A percentile compares a stretch with the other conserved stretches of the same genome.
These are phyloP conservation scores for Astrocystis sublimbata DNA, from an alignment of 495 filamentous ascomycete species.

Conservation along the genomic window DNA sequence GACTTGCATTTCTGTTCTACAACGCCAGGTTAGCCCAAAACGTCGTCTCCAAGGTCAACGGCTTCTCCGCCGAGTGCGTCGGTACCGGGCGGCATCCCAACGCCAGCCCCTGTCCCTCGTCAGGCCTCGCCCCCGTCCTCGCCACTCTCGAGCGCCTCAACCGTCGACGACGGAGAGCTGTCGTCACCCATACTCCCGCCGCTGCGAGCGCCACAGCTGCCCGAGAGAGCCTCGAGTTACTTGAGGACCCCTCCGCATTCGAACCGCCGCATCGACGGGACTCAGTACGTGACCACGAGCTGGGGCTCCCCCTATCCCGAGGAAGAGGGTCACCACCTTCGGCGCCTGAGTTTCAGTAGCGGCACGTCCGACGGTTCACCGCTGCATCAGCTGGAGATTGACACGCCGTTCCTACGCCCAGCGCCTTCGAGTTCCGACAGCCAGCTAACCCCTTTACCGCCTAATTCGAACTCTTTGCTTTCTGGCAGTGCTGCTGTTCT, in stretches of 20 bases:
- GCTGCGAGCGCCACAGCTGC: constrained; percentile 49
- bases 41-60: constrained; percentile 52
- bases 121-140: constrained; percentile 37
- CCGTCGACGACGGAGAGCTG: constrained; percentile 51
- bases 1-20: constrained; percentile 17
- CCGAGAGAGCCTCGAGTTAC: constrained; percentile 48
- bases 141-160: constrained; percentile 54
- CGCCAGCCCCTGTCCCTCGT: constrained; percentile 33
- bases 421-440: constrained; percentile 42
- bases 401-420: constrained; percentile 55
- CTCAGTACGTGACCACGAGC: constrained; percentile 61
- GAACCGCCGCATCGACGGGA: constrained; percentile 30
- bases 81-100: constrained; percentile 49
- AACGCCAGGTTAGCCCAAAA: constrained; percentile 42
- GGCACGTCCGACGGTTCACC: constrained; percentile 54
- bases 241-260: constrained; percentile 51
- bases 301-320: constrained; percentile 76
- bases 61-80: constrained; percentile 52
- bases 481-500: constrained; percentile 55
- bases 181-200: constrained; percentile 56
- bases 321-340: constrained; percentile 46
- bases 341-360: constrained; percentile 52
- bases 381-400: constrained; percentile 52
- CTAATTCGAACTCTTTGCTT: constrained; percentile 41
- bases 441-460: constrained; percentile 22